Base-by-base conservation (phyloP, 129 eudicot genomes). In the Pseudognaphalium luteoalbum region DNA sequence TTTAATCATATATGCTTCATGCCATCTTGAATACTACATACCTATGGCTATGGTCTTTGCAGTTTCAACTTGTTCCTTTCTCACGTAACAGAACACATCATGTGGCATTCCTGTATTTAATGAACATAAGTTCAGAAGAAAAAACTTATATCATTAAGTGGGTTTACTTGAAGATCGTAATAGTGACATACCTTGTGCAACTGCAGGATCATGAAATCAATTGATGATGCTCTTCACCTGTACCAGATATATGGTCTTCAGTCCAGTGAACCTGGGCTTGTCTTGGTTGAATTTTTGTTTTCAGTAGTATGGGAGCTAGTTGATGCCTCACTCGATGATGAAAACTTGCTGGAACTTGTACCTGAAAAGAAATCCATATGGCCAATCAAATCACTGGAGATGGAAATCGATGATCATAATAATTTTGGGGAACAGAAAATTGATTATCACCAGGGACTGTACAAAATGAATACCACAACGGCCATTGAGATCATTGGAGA, bases 301-400 rank as follows among this genome's bases (percentile, higher is more conserved):
- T 75, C 91, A 34, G 83, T 79, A 80, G 93, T 89, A 74, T 94
- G 98, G 97, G 79, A 86, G 79, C 84, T 94, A 70, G 87, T 94
- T 77, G 98, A 91, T 83, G 96, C 97, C 33, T 85, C 98, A 60
- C 86, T 94, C 71, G 98, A 94, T 68, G 98, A 94, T 78, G 98
- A 94, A 77, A 89, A 89, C 44, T 79, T 94, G 82, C 83, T 94
- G 86, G 98, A 91, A 76, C 83, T 87, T 70, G 84, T 90, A 61
- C 74, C 90, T 66, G 90, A 86, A 78, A 89, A 91, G 88, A 91
- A 74, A 79, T 91, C 90, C 33, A 85, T 70, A 71, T 88, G 93
- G 96, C 86, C 85, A 72, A 81, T 68, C 66, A 84, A 69, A 78
- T 68, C 88, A 70, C 87, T 86, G 47, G 97, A 87, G 17, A 94